Base-by-base conservation (phyloP, 768 basidiomycete genomes). In the Coprinopsis marcescibilis region DNA sequence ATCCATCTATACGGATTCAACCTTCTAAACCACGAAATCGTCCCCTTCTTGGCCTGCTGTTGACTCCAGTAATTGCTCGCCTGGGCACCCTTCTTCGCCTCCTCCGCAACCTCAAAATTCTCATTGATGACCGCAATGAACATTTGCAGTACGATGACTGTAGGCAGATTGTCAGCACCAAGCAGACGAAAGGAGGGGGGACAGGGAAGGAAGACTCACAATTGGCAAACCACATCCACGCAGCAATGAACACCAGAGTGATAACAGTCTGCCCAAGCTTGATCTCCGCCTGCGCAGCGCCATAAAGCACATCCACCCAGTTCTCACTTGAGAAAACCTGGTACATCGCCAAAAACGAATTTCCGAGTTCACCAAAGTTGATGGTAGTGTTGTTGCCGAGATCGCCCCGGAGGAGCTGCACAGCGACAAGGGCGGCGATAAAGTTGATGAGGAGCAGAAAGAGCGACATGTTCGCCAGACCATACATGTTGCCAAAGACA, bases 41-140 rank as follows among this genome's bases (percentile, higher is more conserved):
- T 57, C 33, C 73, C 72, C 46, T 73, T 65, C 38, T 71, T 69
- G 19, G 74, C 73, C 48, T 82, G 77, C 50, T 79, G 73, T 33
- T 74, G 73, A 13, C 69, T 78, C 68, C 76, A 80, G 59, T 81
- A 85, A 38, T 80, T 75, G 4, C 80, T 78, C 4, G 85, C 81
- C 63, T 96, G 95, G 52, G 85, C 76, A 13, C 77, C 76, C 43
- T 84, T 80, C 69, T 97, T 97, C 21, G 81, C 76, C 59, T 94
- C 90, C 58, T 97, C 95, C 0, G 91, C 91, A 4, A 96, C 81
- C 19, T 83, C 75, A 56, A 98, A 97, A 64, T 94, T 95, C 71
- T 94, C 92, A 57, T 93, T 89, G 72, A 96, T 92, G 36, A 95
- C 92, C 26, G 95, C 95, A 57, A 98, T 89, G 69, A 97, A 96